Base-by-base conservation (phyloP, 306 rosid species). In the Abrus pulchellus region DNA sequence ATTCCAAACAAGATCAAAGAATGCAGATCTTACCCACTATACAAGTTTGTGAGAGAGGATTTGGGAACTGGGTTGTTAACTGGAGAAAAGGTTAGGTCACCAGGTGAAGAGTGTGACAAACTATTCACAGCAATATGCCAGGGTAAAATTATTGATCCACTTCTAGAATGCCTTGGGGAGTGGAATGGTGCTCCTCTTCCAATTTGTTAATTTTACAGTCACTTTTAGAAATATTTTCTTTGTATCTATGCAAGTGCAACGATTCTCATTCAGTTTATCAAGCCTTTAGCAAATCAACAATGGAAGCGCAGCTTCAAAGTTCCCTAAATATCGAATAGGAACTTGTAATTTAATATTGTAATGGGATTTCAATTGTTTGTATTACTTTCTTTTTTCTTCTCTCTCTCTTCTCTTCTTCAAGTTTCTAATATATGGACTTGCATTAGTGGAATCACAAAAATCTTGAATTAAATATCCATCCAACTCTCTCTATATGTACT, bases 161-260 rank as follows among this genome's bases (percentile, higher is more conserved):
- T 94, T 78, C 11, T 94, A 1, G 93, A 85, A 11, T 94, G 98
- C 76, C 88, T 92, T 45, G 83, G 78, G 1, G 92, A 85, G 8
- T 94, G 98, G 98, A 94, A 89, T 8, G 97, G 98, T 47, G 87
- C 89, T 14, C 98, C 98, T 48, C 87, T 94, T 79, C 97, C 98
- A 5, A 84, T 94, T 7, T 89, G 85, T 48, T 94, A 90, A 83
- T 29, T 32, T 74, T 41, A 33, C 1, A 10, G 3, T 48, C 7
- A 4, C n/a, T 36, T 40, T 1, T 61, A 3, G 9, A 44, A 49
- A 74, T 11, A 38, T 27, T 57, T 54, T 71, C 8, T 81, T 73
- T 74, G 62, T 72, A 36, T 63, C 14, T 66, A 50, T 45, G 9
- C 65, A 67, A 65, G 82, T 74, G 68, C 33, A 52, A 60, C 44